These are phyloP conservation scores for Neostapfia colusana DNA, from an alignment of 176 grass and related monocot species.

Conservation along the genomic window DNA sequence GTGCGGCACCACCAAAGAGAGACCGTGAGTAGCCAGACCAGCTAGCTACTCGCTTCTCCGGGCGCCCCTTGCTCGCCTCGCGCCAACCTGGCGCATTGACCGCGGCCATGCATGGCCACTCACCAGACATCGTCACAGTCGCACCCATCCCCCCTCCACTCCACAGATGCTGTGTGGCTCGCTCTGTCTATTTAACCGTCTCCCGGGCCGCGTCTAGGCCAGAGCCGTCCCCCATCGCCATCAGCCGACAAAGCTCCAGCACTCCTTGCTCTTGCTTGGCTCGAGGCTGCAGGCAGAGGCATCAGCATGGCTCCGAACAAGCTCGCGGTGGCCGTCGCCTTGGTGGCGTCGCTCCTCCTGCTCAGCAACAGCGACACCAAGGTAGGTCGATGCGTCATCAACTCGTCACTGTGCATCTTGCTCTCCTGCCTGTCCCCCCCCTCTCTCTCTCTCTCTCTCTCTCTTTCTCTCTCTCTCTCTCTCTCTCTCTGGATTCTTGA, in stretches of 20 bases:
- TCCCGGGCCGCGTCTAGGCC: background rate
- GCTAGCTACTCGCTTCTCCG: background rate
- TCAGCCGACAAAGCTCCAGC: conserved; percentile 18
- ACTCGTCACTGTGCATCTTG: background rate
- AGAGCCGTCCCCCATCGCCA: background rate
- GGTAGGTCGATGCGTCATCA: conserved; percentile 13
- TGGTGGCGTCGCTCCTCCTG: conserved; percentile 54
- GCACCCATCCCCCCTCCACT: background rate
- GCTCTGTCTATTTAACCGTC: conserved; percentile 38
- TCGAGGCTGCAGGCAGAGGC: background rate
- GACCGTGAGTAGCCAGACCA: background rate
- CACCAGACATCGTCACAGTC: background rate
- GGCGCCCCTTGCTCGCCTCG: background rate
- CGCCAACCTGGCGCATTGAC: conserved; percentile 49
- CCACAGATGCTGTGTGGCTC: background rate
- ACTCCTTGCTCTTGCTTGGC: background rate
- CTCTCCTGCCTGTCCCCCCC: too few species aligned
- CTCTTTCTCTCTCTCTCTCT: too few species aligned
- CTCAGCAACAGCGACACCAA: conserved; percentile 39
- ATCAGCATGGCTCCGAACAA: conserved; percentile 50
- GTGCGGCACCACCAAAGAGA: background rate
- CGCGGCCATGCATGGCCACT: background rate
- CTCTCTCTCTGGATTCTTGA: background rate
- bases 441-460: too few species aligned
- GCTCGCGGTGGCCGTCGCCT: conserved; percentile 26